Base-by-base conservation (phyloP, 2,329 filamentous ascomycete genomes). In the Thelonectria rubi region DNA sequence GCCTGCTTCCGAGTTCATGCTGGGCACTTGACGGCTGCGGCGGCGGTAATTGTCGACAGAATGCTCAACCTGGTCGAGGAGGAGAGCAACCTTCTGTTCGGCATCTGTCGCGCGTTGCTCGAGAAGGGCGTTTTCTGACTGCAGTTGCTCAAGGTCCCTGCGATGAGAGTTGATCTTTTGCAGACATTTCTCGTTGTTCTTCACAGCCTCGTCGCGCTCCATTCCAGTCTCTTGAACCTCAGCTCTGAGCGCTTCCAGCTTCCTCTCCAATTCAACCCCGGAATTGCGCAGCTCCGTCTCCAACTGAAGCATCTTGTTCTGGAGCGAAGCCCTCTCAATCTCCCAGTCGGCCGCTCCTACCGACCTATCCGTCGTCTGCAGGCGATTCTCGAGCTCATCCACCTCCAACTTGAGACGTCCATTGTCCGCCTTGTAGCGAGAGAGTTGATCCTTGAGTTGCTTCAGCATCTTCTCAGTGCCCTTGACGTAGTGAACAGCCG, bases 381-480 rank as follows among this genome's bases (percentile, higher is more conserved):
- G 72, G 68, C 77, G 84, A 68, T 84, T 87, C 75, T 86, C 89
- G 55, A 88, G 82, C 55, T 86, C 83, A 39, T 90, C 85, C n/a
- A 97, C 81, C 72, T 97, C 93, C 48, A 88, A 86, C 76, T 95
- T 94, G 42, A 99, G 82, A 62, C 91, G 91, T 17, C 84, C 81
- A 72, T 97, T 97, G 63, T 95, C 91, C 12, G 88, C 80, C 84
- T 98, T 98, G 79, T 96, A 95, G 60, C 93, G 92, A 56, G 91
- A 85, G n/a, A 99, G 84, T 79, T 99, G 95, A 72, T 97, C 93
- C 81, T 98, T 98, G 84, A 99, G 94, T 77, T 96, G 94, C 78
- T 95, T 94, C 50, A 99, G 86, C 93, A 99, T 97, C 85, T 97
- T 98, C 79, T 99, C 95, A 1, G 95, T 98, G 60, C 95, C 95